Percentiles rank a stretch among this genome's conserved stretches.
Conservation (phyloP, 2,329 filamentous ascomycete species). For the Fusarium azukiicola region DNA sequence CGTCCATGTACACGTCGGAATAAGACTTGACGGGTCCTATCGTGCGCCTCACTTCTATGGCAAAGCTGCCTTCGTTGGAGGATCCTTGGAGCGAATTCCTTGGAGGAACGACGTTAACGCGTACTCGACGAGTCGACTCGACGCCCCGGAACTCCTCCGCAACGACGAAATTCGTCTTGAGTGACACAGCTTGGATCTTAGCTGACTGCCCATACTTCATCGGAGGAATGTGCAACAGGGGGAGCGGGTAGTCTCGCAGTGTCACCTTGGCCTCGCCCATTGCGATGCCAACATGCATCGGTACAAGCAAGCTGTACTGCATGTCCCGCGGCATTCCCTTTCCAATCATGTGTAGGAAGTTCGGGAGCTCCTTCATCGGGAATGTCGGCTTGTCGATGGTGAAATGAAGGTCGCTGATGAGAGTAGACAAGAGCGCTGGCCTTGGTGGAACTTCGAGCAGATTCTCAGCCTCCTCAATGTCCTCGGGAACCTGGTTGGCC, state of each 20-base stretch:
- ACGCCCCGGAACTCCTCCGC: conserved; percentile 94
- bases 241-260: conserved; percentile 95
- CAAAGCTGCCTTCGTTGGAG: conserved; percentile 83
- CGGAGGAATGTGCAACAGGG: conserved; percentile 93
- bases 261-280: conserved; percentile 95
- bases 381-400: conserved; percentile 96
- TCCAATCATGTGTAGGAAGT: conserved; percentile 93
- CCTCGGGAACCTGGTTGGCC: conserved; percentile 88
- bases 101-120: conserved; percentile 91
- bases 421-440: conserved; percentile 89
- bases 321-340: conserved; percentile 98
- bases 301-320: conserved; percentile 93
- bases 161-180: conserved; percentile 96
- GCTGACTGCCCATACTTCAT: conserved; percentile 90
- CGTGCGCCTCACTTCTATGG: conserved; percentile 93
- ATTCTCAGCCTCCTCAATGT: conserved; percentile 90
- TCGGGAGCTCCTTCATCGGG: conserved; percentile 88
- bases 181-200: conserved; percentile 88
- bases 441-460: conserved; percentile 93
- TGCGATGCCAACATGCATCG: conserved; percentile 92
- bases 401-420: conserved; percentile 92
- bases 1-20: conserved; percentile 94
- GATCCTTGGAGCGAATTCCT: conserved; percentile 74
- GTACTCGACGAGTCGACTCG: conserved; percentile 89
- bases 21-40: conserved; percentile 98